Percentiles rank a stretch among this genome's conserved stretches.
These are phyloP conservation scores for Inga leiocalycina DNA, from an alignment of 306 rosid genomes.

Conservation along the genomic window DNA sequence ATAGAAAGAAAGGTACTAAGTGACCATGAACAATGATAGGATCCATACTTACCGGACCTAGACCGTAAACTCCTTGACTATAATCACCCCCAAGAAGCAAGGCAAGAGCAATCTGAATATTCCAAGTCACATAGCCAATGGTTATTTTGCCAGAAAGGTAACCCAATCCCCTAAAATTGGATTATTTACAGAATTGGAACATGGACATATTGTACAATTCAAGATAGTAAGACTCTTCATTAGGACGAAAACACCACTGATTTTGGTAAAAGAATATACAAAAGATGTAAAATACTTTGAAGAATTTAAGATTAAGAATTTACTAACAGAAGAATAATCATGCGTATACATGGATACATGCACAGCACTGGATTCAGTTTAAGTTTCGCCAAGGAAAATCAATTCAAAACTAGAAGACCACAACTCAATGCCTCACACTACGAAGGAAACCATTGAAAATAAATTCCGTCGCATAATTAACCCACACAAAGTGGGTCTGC, in stretches of 20 bases:
- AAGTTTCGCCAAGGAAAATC: slow-evolving; percentile 13
- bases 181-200: slow-evolving; percentile 6
- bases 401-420: slow-evolving; percentile 16
- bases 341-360: slow-evolving; percentile 13
- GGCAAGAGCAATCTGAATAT: slow-evolving; percentile 74
- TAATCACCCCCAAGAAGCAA: slow-evolving; percentile 86
- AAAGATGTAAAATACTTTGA: background rate
- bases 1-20: slow-evolving; percentile 12
- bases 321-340: slow-evolving; percentile 7
- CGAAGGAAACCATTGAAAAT: background rate
- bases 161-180: slow-evolving; percentile 19
- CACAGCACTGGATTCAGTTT: slow-evolving; percentile 16
- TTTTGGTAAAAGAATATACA: slow-evolving; percentile 9
- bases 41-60: slow-evolving; percentile 69
- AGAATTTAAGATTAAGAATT: background rate
- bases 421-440: slow-evolving; percentile 6
- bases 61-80: slow-evolving; percentile 67
- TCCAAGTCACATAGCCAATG: slow-evolving; percentile 37
- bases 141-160: slow-evolving; percentile 26
- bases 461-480: background rate
- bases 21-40: slow-evolving; percentile 13
- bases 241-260: slow-evolving; percentile 12
- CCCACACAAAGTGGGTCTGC: slow-evolving; percentile 1
- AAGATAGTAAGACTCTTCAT: background rate
- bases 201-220: background rate